Conservation (phyloP, 768 basidiomycete species). For the Coprinopsis marcescibilis region DNA sequence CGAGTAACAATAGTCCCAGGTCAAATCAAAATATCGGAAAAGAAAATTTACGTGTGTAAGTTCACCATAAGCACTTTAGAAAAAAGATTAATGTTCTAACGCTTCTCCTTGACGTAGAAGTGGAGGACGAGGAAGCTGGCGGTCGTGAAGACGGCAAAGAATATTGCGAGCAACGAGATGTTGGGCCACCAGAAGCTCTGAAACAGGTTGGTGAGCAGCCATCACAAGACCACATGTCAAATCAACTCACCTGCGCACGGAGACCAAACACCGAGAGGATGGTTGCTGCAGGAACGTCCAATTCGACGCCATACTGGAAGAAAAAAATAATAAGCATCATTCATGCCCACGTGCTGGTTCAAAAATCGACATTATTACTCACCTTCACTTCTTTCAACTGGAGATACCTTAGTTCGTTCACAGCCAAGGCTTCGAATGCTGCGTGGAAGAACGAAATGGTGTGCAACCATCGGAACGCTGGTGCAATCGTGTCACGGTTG, state of each 20-base stretch:
- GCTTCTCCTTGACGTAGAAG: slow-evolving; percentile 82
- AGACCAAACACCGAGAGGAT: slow-evolving; percentile 94
- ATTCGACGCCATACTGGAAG: slow-evolving; percentile 97
- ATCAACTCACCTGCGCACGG: slow-evolving; percentile 61
- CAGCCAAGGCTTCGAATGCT: slow-evolving; percentile 94
- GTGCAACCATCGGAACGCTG: slow-evolving; percentile 77
- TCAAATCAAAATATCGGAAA: background rate
- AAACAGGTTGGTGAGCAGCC: background rate
- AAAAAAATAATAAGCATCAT: slow-evolving; percentile 10
- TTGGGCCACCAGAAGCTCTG: slow-evolving; percentile 99
- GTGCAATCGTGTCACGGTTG: slow-evolving; percentile 81
- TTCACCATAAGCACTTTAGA: background rate
- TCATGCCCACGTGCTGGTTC: no score
- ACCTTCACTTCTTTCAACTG: slow-evolving; percentile 90
- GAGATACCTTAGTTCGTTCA: slow-evolving; percentile 92
- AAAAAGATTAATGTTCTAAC: no score
- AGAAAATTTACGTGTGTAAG: background rate
- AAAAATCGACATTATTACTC: slow-evolving; percentile 18
- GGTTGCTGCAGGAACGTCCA: slow-evolving; percentile 93
- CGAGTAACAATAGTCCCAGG: no score
- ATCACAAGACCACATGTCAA: background rate
- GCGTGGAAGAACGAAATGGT: slow-evolving; percentile 98
- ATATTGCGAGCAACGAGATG: slow-evolving; percentile 76
- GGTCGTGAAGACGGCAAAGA: slow-evolving; percentile 76
- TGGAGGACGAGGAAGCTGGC: slow-evolving; percentile 78